Evolutionary conservation across 495 filamentous ascomycete genomes (phyloP).

Genomic region (Eremomyces bilateralis): DNA sequence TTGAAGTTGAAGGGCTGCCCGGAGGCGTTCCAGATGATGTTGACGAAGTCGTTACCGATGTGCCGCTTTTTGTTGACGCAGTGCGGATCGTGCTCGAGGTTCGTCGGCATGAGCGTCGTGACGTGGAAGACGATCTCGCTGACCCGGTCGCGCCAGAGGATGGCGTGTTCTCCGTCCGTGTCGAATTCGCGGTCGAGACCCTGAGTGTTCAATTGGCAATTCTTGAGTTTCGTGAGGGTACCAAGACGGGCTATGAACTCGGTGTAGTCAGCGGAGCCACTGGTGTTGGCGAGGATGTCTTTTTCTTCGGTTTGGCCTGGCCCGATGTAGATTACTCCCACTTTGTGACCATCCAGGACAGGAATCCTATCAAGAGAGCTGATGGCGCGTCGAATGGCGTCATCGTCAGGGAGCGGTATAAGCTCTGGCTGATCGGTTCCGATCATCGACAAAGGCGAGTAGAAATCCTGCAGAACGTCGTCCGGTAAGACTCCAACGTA

Average conservation of each 20-base stretch:
- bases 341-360: slow-evolving; percentile 86
- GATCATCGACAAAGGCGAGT: slow-evolving; percentile 28
- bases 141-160: slow-evolving; percentile 83
- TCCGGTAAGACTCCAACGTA: slow-evolving; percentile 45
- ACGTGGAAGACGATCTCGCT: slow-evolving; percentile 93
- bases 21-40: slow-evolving; percentile 93
- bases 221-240: slow-evolving; percentile 53
- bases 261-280: slow-evolving; percentile 66
- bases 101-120: slow-evolving; percentile 88
- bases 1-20: slow-evolving; percentile 71
- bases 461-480: slow-evolving; percentile 63
- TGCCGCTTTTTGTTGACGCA: slow-evolving; percentile 80
- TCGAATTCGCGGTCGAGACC: slow-evolving; percentile 61
- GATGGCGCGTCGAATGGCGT: slow-evolving; percentile 53
- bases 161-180: slow-evolving; percentile 64
- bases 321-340: slow-evolving; percentile 81
- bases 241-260: slow-evolving; percentile 65
- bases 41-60: slow-evolving; percentile 94
- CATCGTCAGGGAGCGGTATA: slow-evolving; percentile 65
- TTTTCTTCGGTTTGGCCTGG: slow-evolving; percentile 58
- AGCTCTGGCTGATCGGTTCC: slow-evolving; percentile 1
- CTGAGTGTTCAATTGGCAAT: slow-evolving; percentile 77
- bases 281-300: slow-evolving; percentile 67
- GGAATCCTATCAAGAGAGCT: slow-evolving; percentile 66
- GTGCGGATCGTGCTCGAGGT: slow-evolving; percentile 47